Percentiles rank a stretch among this genome's conserved stretches.
These are phyloP conservation scores for Suillus decipiens DNA, from an alignment of 768 basidiomycete species.

Conservation along the genomic window DNA sequence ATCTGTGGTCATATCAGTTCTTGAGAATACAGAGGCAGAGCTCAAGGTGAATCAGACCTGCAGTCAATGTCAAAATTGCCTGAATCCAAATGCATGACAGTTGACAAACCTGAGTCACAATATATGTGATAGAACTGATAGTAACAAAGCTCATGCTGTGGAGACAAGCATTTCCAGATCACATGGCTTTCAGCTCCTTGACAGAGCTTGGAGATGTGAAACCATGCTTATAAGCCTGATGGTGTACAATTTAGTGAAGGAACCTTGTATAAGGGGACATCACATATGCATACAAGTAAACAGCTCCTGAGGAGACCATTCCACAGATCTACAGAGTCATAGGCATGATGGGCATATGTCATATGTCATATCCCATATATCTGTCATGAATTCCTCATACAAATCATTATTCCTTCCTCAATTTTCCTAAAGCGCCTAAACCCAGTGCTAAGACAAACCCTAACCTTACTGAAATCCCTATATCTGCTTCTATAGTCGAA, in stretches of 20 bases:
- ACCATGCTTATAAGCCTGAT: conserved; percentile 4
- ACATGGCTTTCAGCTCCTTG: conserved; percentile 26
- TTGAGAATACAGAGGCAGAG: conserved; percentile 15
- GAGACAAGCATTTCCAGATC: conserved; percentile 24
- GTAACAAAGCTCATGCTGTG: conserved; percentile 21
- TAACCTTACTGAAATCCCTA: too few relatives aligned
- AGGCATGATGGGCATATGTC: too few relatives aligned
- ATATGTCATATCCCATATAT: too few relatives aligned
- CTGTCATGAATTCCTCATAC: too few relatives aligned
- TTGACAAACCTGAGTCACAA: conserved; percentile 22
- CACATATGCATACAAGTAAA: conserved; percentile 23
- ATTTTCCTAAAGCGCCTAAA: too few relatives aligned
- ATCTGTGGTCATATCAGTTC: conserved; percentile 17
- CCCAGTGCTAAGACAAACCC: too few relatives aligned
- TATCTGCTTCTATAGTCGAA: too few relatives aligned
- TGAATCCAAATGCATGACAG: background rate
- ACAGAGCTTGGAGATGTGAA: conserved; percentile 32
- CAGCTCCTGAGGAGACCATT: conserved; percentile 23
- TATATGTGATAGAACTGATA: conserved; percentile 21
- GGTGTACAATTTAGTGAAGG: background rate
- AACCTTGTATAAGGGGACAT: background rate
- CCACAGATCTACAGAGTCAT: conserved; percentile 20
- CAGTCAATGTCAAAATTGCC: background rate
- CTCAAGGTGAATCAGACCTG: conserved; percentile 14
- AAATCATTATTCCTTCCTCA: too few relatives aligned